A percentile compares a stretch with the other conserved stretches of the same genome.
Evolutionary conservation across 176 grass and related monocot genomes (phyloP).

Genomic region (Leersia perrieri): DNA sequence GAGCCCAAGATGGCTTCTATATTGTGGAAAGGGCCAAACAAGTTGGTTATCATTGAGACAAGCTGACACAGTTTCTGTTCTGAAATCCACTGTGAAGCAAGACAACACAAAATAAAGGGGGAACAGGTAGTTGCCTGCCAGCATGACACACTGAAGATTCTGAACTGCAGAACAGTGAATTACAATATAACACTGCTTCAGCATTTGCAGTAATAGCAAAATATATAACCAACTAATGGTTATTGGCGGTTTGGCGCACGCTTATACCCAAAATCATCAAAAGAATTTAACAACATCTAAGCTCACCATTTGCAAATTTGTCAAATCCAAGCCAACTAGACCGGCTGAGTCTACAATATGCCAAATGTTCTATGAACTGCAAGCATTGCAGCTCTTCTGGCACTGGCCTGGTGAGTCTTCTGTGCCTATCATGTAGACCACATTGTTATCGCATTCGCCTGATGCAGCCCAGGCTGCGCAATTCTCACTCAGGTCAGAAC

Average conservation of each 20-base stretch:
- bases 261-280: neutral
- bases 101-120: constrained; percentile 30
- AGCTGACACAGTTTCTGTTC: constrained; percentile 37
- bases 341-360: neutral
- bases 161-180: constrained; percentile 13
- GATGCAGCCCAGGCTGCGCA: constrained; percentile 34
- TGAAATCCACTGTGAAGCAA: constrained; percentile 40
- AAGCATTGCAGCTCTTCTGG: constrained; percentile 27
- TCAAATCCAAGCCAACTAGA: neutral
- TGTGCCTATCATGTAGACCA: constrained; percentile 3
- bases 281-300: neutral
- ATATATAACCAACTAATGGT: neutral
- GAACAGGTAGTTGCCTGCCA: constrained; percentile 26
- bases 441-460: constrained; percentile 33
- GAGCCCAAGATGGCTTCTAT: constrained; percentile 36
- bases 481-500: constrained; percentile 35
- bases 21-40: constrained; percentile 50
- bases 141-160: constrained; percentile 6
- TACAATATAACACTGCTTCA: neutral
- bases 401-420: neutral
- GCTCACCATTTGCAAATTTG: neutral
- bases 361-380: neutral
- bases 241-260: neutral
- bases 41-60: constrained; percentile 48
- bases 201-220: neutral